Conservation (phyloP, 805 yeast species). For the Cyberlindnera misumaiensis region DNA sequence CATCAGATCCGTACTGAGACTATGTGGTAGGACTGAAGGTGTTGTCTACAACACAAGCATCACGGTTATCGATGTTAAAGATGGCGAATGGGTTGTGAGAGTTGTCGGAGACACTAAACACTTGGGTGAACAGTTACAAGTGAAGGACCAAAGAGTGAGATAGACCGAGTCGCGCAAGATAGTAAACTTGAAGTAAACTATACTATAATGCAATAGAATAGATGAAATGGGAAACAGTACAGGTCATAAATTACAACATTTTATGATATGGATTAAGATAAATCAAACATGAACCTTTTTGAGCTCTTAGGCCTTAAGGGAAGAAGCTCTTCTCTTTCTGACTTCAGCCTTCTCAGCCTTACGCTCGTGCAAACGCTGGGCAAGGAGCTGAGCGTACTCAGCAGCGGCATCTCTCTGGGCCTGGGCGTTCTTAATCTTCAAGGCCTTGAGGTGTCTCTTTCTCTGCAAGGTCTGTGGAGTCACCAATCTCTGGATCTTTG, state of each 20-base stretch:
- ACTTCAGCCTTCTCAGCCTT: conserved; percentile 98
- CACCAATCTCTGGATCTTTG: conserved; percentile 98
- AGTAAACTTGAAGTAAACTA: not conserved
- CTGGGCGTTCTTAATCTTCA: conserved; percentile 95
- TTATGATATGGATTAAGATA: conserved; percentile 3
- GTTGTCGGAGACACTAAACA: conserved; percentile 64
- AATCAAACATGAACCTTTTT: conserved; percentile 6
- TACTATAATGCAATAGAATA: not conserved
- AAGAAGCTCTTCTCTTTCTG: conserved; percentile 99
- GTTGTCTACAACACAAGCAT: conserved; percentile 76
- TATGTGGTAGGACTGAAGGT: conserved; percentile 31
- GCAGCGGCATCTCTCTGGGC: conserved; percentile 99
- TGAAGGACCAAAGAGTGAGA: conserved; percentile 40
- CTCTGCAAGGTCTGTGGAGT: conserved; percentile 99
- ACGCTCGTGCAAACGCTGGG: conserved; percentile 96
- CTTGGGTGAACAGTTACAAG: conserved; percentile 47
- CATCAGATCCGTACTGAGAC: conserved; percentile 50
- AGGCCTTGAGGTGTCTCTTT: conserved; percentile 93
- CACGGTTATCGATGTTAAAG: conserved; percentile 51
- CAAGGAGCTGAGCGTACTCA: conserved; percentile 98
- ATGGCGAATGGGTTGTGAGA: conserved; percentile 37
- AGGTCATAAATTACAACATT: conserved; percentile 7
- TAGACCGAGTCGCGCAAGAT: conserved; percentile 1
- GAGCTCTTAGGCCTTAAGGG: conserved; percentile 71
- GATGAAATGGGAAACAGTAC: not conserved